Base-by-base conservation (phyloP, 1,284 basidiomycete genomes). In the Irpex sp. region DNA sequence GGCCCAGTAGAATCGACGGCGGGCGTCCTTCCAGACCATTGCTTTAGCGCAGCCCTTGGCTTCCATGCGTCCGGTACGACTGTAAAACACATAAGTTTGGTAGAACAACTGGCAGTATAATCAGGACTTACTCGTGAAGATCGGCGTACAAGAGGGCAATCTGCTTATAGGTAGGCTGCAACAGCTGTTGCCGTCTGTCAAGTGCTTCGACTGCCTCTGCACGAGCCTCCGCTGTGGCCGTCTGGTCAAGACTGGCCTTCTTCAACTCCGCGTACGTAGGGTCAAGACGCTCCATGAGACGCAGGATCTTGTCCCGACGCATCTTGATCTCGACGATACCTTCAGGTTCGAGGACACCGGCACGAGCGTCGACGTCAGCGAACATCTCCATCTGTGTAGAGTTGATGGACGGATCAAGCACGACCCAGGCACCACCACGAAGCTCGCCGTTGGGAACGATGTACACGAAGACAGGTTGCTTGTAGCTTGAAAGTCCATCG, bases 371-470 rank as follows among this genome's bases (percentile, higher is more conserved):
- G 60, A 92, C 87, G 73, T 99, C 97, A 51, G 96, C 96, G 74
- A 94, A 97, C 95, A 98, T 98, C 79, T 98, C 92, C 94, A 99
- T 99, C 78, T 97, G 91, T 71, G 94, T 90, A 4, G 91, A 83
- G 76, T 96, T 95, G 80, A 99, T 99, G 21, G 94, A 93, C 33
- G 96, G 95, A 77, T 99, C 97, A 61, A 99, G 85, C 5, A 99
- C 97, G 67, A 99, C 97, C 96, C 96, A 99, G 51, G 97, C 97
- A 73, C 97, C 97, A 74, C 97, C 97, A 73, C 97, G 95, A 56
- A 99, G 87, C 77, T 99, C 97, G 67, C 96, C 97, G 70, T 98
- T 97, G 37, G 97, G 97, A 9, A 98, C 91, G 65, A 99, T 96
- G 80, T 99, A 98, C 62, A 99, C 93, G 73, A 98, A 98, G 66